Conservation (phyloP, 148 eudicot species). For the Rhododendron simsii region DNA sequence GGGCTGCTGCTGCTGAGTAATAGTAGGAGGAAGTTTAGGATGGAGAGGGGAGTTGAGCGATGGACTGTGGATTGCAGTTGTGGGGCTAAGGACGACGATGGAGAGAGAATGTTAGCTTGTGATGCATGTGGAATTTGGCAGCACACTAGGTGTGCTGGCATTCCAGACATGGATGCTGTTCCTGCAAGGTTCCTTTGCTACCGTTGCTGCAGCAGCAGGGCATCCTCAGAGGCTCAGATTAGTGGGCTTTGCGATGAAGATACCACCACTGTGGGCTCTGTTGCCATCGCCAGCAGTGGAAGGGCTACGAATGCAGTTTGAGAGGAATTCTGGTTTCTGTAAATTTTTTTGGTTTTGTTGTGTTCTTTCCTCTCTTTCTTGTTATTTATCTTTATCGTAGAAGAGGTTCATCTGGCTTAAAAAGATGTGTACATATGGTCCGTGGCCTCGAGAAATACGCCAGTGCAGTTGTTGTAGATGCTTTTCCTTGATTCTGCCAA, state of each 20-base stretch:
- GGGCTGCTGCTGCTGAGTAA: conserved; percentile 15
- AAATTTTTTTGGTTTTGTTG: background rate
- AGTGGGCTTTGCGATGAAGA: background rate
- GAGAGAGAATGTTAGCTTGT: conserved; percentile 92
- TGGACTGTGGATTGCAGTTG: conserved; percentile 89
- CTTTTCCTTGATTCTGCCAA: background rate
- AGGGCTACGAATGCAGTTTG: conserved; percentile 18
- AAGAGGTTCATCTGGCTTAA: conserved; percentile 5
- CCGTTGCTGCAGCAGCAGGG: conserved; percentile 27
- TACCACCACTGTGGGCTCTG: conserved; percentile 12
- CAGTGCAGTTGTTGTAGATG: conserved; percentile 4
- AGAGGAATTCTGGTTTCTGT: conserved; percentile 1
- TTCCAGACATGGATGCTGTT: conserved; percentile 49
- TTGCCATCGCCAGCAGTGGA: conserved; percentile 5
- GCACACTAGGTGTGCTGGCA: conserved; percentile 84
- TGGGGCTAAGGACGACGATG: conserved; percentile 90
- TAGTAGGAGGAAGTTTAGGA: conserved; percentile 35
- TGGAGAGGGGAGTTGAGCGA: conserved; percentile 83
- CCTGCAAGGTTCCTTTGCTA: conserved; percentile 64
- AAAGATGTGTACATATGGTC: conserved; percentile 7
- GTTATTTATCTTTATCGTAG: background rate
- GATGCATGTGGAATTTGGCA: conserved; percentile 86
- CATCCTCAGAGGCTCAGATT: conserved; percentile 9
- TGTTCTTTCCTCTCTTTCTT: no score
- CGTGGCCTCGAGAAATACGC: conserved; percentile 8